phyloP scores from a whole-genome alignment of 495 filamentous ascomycete genomes.

The Xylaria sp. region DNA sequence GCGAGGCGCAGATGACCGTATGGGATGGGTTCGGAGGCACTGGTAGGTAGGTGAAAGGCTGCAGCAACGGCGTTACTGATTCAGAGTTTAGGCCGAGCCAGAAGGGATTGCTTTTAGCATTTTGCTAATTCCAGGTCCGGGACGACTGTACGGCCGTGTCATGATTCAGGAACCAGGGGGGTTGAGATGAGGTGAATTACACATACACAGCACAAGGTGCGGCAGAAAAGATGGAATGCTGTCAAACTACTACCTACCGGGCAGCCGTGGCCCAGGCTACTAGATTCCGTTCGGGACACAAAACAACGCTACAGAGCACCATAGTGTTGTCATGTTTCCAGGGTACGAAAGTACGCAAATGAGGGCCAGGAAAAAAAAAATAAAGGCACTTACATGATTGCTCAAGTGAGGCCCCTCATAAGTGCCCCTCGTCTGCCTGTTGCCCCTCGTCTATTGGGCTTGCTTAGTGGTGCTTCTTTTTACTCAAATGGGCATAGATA shows the following conservation, averaged over 20 bases:
- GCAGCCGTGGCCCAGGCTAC: not conserved
- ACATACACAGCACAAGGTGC: not conserved
- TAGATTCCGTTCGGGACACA: not conserved
- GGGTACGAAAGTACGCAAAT: slow-evolving; percentile 2
- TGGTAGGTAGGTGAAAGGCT: not conserved
- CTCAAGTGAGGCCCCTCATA: not conserved
- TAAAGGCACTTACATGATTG: slow-evolving; percentile 15
- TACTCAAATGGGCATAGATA: not conserved
- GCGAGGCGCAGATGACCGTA: not conserved
- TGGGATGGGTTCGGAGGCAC: slow-evolving; percentile 8
- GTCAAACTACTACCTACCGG: not conserved
- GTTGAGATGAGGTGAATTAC: not conserved
- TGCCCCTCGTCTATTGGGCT: not conserved
- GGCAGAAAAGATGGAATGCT: not conserved
- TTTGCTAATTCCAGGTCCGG: slow-evolving; percentile 17
- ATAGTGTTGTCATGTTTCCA: slow-evolving; percentile 1
- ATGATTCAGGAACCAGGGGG: slow-evolving; percentile 23
- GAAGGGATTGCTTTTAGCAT: slow-evolving; percentile 17
- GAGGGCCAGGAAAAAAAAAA: slow-evolving; percentile 7
- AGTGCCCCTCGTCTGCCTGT: slow-evolving; percentile 5
- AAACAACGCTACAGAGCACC: not conserved
- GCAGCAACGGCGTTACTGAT: slow-evolving; percentile 8
- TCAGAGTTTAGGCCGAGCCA: slow-evolving; percentile 6
- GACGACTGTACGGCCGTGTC: slow-evolving; percentile 10
- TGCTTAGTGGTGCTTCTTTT: not conserved